phyloP scores from a whole-genome alignment of 768 basidiomycete species.

The Tricholoma flavovirens region DNA sequence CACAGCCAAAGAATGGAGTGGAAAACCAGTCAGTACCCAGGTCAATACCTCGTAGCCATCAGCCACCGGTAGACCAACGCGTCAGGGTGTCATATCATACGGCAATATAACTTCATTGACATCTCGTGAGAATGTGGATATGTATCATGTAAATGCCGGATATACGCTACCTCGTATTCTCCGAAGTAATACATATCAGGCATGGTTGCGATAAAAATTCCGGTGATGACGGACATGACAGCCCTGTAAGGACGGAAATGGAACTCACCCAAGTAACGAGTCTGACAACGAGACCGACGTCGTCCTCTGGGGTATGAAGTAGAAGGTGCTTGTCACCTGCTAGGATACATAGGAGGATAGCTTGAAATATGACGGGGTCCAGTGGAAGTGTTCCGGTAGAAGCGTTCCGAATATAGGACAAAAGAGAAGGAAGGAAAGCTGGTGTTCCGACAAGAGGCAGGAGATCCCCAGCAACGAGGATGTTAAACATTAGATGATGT shows the following conservation, averaged over 20 bases:
- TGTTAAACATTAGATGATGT: constrained; percentile 11
- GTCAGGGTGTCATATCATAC: background rate
- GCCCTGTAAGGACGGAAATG: background rate
- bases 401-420: constrained; percentile 40
- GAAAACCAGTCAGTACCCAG: too few relatives aligned
- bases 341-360: constrained; percentile 59
- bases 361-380: constrained; percentile 59
- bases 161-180: background rate
- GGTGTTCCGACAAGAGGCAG: constrained; percentile 36
- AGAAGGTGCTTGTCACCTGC: constrained; percentile 60
- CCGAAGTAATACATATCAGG: background rate
- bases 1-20: background rate
- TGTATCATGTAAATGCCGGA: background rate
- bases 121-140: background rate
- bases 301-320: constrained; percentile 60
- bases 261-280: constrained; percentile 52
- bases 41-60: too few relatives aligned
- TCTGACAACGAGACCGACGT: constrained; percentile 52
- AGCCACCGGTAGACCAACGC: background rate
- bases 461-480: constrained; percentile 18
- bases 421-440: constrained; percentile 43
- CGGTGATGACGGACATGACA: background rate
- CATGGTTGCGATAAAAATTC: background rate
- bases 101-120: background rate
- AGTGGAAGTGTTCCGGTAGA: constrained; percentile 45